Percentiles rank a stretch among this genome's conserved stretches.
Conservation (phyloP, 805 yeast species). For the Zygosaccharomyces pseudorouxii region DNA sequence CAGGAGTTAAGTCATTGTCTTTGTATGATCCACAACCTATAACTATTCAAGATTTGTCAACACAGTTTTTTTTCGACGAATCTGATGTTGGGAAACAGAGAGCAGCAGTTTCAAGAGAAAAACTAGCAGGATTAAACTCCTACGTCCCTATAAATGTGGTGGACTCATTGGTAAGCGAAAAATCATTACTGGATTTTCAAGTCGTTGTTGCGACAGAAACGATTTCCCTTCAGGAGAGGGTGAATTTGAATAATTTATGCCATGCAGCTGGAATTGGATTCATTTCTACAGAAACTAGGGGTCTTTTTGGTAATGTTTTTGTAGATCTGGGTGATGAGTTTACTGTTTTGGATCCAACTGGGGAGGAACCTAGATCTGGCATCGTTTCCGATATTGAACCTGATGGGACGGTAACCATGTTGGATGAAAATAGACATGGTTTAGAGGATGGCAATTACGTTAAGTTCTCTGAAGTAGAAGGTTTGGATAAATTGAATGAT, state of each 20-base stretch:
- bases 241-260: slow-evolving; percentile 68
- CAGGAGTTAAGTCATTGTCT: slow-evolving; percentile 91
- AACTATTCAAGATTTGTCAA: slow-evolving; percentile 65
- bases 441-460: slow-evolving; percentile 89
- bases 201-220: slow-evolving; percentile 80
- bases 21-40: slow-evolving; percentile 77
- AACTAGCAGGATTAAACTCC: slow-evolving; percentile 75
- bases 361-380: slow-evolving; percentile 88
- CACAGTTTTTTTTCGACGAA: slow-evolving; percentile 79
- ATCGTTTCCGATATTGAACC: slow-evolving; percentile 83
- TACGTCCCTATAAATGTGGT: slow-evolving; percentile 83
- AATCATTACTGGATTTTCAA: slow-evolving; percentile 53
- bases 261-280: slow-evolving; percentile 72
- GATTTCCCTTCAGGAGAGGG: slow-evolving; percentile 63
- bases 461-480: slow-evolving; percentile 80
- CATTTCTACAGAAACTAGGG: slow-evolving; percentile 77
- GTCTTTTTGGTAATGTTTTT: slow-evolving; percentile 82
- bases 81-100: slow-evolving; percentile 73
- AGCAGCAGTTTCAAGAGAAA: slow-evolving; percentile 63
- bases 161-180: slow-evolving; percentile 48
- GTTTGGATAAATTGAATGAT: slow-evolving; percentile 67
- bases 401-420: slow-evolving; percentile 87
- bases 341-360: slow-evolving; percentile 76
- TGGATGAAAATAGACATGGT: slow-evolving; percentile 90
- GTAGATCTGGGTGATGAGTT: slow-evolving; percentile 86